phyloP scores from a whole-genome alignment of 192 early-diverging fungal genomes.

The Polychytrium aggregatum region DNA sequence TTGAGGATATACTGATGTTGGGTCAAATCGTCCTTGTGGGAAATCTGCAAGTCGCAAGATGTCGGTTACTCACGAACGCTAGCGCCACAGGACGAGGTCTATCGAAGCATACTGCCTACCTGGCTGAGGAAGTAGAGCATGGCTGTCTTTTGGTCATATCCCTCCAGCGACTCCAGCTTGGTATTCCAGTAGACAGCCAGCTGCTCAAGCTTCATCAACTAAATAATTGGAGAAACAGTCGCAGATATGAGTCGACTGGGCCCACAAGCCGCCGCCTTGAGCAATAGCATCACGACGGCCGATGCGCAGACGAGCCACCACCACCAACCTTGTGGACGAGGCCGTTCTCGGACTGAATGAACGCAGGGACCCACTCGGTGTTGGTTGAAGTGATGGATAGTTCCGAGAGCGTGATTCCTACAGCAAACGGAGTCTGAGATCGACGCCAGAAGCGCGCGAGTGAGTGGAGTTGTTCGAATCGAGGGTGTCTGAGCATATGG shows the following conservation, averaged over 20 bases:
- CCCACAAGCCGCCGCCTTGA: too few species aligned
- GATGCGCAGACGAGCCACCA: too few species aligned
- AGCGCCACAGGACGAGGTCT: too few species aligned
- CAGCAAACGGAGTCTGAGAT: constrained; percentile 59
- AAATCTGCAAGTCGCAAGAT: too few species aligned
- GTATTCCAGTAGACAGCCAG: constrained; percentile 87
- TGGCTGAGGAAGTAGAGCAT: constrained; percentile 20
- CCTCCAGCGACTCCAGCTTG: constrained; percentile 48
- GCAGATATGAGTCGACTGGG: too few species aligned
- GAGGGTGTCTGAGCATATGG: not conserved
- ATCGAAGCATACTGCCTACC: constrained; percentile 16
- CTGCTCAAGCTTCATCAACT: constrained; percentile 60
- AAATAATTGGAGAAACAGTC: too few species aligned
- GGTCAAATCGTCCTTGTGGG: constrained; percentile 39
- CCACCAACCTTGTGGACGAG: constrained; percentile 71
- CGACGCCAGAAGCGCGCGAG: not conserved
- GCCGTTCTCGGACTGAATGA: constrained; percentile 64
- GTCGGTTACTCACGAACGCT: too few species aligned
- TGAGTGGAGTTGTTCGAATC: not conserved
- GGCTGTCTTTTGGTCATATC: constrained; percentile 29
- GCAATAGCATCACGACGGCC: too few species aligned
- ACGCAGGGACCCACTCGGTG: constrained; percentile 67
- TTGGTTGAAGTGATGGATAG: constrained; percentile 89
- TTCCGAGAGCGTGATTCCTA: constrained; percentile 79
- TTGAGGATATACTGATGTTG: constrained; percentile 77